Conservation (phyloP, 306 rosid species). For the Pueraria montana region DNA sequence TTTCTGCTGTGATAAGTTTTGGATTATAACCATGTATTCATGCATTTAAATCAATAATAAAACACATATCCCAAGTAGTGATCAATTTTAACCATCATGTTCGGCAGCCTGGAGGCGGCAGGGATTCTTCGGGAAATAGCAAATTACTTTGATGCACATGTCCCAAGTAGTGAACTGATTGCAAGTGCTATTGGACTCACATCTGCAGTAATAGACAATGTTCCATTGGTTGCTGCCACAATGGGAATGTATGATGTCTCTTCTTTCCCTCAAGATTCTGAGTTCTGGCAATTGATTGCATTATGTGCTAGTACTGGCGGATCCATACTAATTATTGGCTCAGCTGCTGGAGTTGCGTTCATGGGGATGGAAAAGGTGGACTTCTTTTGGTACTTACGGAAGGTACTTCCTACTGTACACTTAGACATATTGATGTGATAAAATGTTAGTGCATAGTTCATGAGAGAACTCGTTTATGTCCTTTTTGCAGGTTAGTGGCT, state of each 20-base stretch:
- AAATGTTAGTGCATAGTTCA: background rate
- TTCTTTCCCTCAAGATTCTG: slow-evolving; percentile 83
- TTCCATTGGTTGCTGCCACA: slow-evolving; percentile 91
- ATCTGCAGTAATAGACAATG: slow-evolving; percentile 90
- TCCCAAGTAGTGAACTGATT: slow-evolving; percentile 67
- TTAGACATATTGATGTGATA: slow-evolving; percentile 13
- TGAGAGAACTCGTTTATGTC: slow-evolving; percentile 10
- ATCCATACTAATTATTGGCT: slow-evolving; percentile 91
- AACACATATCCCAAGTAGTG: too few species aligned
- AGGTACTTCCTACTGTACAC: slow-evolving; percentile 60
- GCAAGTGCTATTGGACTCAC: slow-evolving; percentile 82
- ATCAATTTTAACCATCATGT: slow-evolving; percentile 9
- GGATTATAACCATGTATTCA: background rate
- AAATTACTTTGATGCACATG: slow-evolving; percentile 78
- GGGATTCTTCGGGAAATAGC: slow-evolving; percentile 90
- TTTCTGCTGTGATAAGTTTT: background rate
- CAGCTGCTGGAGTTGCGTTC: slow-evolving; percentile 95
- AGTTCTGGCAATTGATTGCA: slow-evolving; percentile 93
- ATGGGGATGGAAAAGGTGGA: slow-evolving; percentile 98
- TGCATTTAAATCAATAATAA: background rate
- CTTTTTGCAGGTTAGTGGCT: slow-evolving; percentile 84
- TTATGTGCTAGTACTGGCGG: slow-evolving; percentile 96
- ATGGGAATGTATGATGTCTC: slow-evolving; percentile 94
- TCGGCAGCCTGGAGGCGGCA: slow-evolving; percentile 82
- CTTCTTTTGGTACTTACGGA: slow-evolving; percentile 88